Base-by-base conservation (phyloP, 768 basidiomycete genomes). In the Mycena capillaripes region DNA sequence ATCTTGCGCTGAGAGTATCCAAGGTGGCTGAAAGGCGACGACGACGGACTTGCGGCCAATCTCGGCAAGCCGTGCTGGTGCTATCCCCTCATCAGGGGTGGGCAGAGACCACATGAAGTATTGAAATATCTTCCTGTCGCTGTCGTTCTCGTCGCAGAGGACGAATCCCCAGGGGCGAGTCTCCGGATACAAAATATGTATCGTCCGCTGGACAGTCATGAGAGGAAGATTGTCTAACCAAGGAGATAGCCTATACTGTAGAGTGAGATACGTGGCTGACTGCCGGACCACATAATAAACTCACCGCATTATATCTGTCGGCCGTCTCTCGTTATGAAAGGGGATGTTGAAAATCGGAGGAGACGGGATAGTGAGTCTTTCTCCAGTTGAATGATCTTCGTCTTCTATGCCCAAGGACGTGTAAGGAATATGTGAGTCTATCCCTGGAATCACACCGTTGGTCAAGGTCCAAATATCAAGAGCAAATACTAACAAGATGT, bases 21-120 rank as follows among this genome's bases (percentile, higher is more conserved):
- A 91, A 8, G 90, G 89, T 3, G 90, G 88, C 76, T 91, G 90
- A 72, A 88, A 88, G n/a, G 86, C 89, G 48, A 92, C 78, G 4
- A 89, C 78, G 23, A 91, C 81, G 52, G 85, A 83, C 36, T 78
- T 79, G 32, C 71, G 80, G 52, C 78, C 77, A 34, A 80, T 79
- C 36, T 75, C 65, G 53, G 59, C 38, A 25, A 27, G 21, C 42
- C 44, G 53, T 8, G 68, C 72, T 17, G 66, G 75, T n/a, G 77
- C 73, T 36, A 72, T 73, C 14, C 78, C 80, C 3, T 76, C 68
- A 5, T 76, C 59, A 25, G 70, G 66, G 3, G 71, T 69, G 25
- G 64, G 71, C 12, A 77, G 74, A 10, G 83, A 79, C 85, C 89
- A 90, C 63, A 84, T 79, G 70, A 86, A 88, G 69, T 86, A 82